These are phyloP conservation scores for Nemophila menziesii DNA, from an alignment of 257 asterid species.

Conservation along the genomic window DNA sequence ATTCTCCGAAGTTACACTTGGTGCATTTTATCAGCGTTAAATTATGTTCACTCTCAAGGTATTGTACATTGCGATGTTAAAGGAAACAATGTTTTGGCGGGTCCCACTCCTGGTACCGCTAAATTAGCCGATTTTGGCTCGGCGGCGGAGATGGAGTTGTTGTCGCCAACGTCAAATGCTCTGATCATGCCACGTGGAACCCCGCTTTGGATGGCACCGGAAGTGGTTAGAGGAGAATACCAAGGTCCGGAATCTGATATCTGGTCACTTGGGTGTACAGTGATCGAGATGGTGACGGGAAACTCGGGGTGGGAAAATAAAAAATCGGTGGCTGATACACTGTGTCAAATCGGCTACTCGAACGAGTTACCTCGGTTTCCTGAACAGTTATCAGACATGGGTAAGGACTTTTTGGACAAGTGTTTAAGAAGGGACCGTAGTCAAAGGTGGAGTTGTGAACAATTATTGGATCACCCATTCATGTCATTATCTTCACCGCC, in stretches of 20 bases:
- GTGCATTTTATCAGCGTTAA: constrained; percentile 43
- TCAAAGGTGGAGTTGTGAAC: constrained; percentile 58
- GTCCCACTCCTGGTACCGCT: constrained; percentile 20
- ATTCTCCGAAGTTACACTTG: constrained; percentile 22
- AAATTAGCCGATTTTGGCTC: constrained; percentile 60
- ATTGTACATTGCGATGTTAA: constrained; percentile 58
- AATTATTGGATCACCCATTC: constrained; percentile 50
- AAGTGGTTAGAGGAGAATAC: constrained; percentile 39
- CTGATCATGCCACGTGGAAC: constrained; percentile 29
- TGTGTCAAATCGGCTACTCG: constrained; percentile 33
- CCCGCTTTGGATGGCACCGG: constrained; percentile 78
- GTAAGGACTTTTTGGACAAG: constrained; percentile 35
- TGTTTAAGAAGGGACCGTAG: constrained; percentile 32
- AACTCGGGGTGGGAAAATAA: constrained; percentile 38
- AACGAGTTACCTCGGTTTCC: constrained; percentile 39
- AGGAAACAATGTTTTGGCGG: constrained; percentile 40
- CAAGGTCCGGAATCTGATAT: constrained; percentile 65
- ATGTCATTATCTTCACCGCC: constrained; percentile 14
- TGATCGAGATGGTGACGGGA: constrained; percentile 53
- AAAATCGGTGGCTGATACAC: constrained; percentile 15
- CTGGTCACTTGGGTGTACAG: constrained; percentile 64
- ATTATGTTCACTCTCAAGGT: constrained; percentile 41
- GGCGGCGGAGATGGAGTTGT: constrained; percentile 16
- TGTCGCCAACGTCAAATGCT: background rate
- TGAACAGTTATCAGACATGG: constrained; percentile 18